phyloP scores from a whole-genome alignment of 2,329 filamentous ascomycete species.

The Sclerotinia sclerotiorum region DNA sequence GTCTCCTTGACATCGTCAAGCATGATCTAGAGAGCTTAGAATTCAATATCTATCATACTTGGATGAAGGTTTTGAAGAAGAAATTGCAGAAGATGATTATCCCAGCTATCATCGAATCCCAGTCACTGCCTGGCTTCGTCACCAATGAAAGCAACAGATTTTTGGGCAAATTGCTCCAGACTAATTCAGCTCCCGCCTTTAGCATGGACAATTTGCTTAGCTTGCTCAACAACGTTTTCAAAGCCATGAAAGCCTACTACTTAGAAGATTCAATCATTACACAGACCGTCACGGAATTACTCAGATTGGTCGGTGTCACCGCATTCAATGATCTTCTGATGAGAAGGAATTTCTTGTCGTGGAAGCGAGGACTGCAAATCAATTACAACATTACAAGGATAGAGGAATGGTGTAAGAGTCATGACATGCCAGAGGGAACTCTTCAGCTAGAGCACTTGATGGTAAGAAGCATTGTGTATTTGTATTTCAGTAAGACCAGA shows the following conservation, averaged over 20 bases:
- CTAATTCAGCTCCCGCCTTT: slow-evolving; percentile 88
- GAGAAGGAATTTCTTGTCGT: slow-evolving; percentile 96
- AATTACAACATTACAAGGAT: slow-evolving; percentile 99
- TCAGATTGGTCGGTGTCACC: slow-evolving; percentile 91
- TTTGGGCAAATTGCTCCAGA: slow-evolving; percentile 91
- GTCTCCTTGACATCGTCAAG: slow-evolving; percentile 96
- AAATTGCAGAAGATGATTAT: slow-evolving; percentile 99
- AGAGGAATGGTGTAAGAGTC: slow-evolving; percentile 99
- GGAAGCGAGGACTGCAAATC: slow-evolving; percentile 98
- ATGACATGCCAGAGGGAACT: slow-evolving; percentile 98
- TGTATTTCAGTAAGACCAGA: slow-evolving; percentile 35
- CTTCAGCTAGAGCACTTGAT: slow-evolving; percentile 97
- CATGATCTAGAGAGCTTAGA: slow-evolving; percentile 97
- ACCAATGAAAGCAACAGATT: slow-evolving; percentile 98
- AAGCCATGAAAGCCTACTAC: slow-evolving; percentile 98
- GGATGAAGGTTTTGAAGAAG: slow-evolving; percentile 99
- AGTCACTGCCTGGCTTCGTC: slow-evolving; percentile 96
- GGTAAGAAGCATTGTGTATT: slow-evolving; percentile 52
- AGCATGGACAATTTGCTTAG: slow-evolving; percentile 99
- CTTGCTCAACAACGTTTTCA: slow-evolving; percentile 94
- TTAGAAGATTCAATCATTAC: slow-evolving; percentile 94
- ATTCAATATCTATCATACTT: slow-evolving; percentile 99
- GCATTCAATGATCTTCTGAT: slow-evolving; percentile 98
- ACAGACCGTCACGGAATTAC: slow-evolving; percentile 90
- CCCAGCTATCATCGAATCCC: slow-evolving; percentile 97